Base-by-base conservation (phyloP, 1,139 yeast genomes). In the Starmera stellimalicola region DNA sequence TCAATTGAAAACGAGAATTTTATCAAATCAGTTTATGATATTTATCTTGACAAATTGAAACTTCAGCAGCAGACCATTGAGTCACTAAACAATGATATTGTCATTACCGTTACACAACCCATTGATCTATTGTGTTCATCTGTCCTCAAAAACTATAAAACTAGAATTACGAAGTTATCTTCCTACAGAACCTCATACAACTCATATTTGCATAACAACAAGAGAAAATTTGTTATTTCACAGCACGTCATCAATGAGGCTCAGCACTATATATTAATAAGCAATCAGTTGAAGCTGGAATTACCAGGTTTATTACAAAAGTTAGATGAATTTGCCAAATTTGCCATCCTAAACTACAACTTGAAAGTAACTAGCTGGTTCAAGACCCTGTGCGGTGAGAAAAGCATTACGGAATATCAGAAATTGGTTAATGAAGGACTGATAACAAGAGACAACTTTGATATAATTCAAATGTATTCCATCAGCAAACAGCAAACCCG, bases 401-500 rank as follows among this genome's bases (percentile, higher is more conserved):
- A 39, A 6, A 45, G 42, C 16, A 30, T 47, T 5, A 39, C 42
- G 7, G 46, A 47, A 23, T 59, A 55, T 35, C 33, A 42, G 1
- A 43, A 45, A 19, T 28, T 35, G 5, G 18, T 44, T 11, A 26
- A 37, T 12, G 18, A 32, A 2, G 39, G 43, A 10, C 41, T 43
- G 14, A 23, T 44, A 10, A 43, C 38, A 4, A 36, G 43, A 3
- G 57, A 52, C 32, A 51, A 58, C 35, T 53, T 56, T 36, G 64
- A 59, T 37, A 53, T 60, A n/a, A 41, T 59, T 26, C 60, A 58
- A 37, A 32, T 46, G 25, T 57, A 49, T 33, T 48, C 57, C 0
- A 34, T 43, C 2, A 43, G 58, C 7, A 47, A 54, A 26, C 51
- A 47, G 25, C 43, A 39, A 28, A 52, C 54, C 3, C 55, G 48